Conservation (phyloP, 140 eudicot genomes). For the Senecio squalidus region DNA sequence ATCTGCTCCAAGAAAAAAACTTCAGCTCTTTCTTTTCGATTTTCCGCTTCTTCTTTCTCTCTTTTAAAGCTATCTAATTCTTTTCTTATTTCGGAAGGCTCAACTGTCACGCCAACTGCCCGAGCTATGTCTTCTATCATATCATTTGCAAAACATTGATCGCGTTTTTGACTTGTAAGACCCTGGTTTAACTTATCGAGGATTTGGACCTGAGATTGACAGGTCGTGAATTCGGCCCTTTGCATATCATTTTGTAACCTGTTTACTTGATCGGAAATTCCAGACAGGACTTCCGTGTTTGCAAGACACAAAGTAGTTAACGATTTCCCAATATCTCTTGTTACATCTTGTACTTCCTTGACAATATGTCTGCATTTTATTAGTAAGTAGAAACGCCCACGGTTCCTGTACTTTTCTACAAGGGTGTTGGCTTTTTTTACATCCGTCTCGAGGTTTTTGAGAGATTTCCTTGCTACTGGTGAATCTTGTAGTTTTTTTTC, state of each 20-base stretch:
- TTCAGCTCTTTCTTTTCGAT: conserved; percentile 63
- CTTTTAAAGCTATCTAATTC: conserved; percentile 47
- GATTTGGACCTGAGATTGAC: conserved; percentile 40
- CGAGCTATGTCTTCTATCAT: conserved; percentile 51
- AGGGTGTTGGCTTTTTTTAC: conserved; percentile 48
- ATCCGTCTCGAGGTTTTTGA: conserved; percentile 54
- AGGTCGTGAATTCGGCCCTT: conserved; percentile 46
- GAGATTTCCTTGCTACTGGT: conserved; percentile 44
- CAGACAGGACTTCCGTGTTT: conserved; percentile 40
- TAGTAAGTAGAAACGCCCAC: conserved; percentile 57
- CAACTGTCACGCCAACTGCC: conserved; percentile 52
- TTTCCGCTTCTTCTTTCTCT: conserved; percentile 63
- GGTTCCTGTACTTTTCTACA: conserved; percentile 50
- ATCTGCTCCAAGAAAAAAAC: conserved; percentile 56
- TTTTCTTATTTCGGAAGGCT: conserved; percentile 48
- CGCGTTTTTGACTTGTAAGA: conserved; percentile 36
- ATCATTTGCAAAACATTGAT: conserved; percentile 49
- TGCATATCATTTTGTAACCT: conserved; percentile 59
- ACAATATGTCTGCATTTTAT: conserved; percentile 58
- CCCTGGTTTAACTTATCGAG: conserved; percentile 50
- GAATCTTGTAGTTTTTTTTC: conserved; percentile 40
- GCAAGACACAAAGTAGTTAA: conserved; percentile 42
- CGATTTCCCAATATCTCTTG: conserved; percentile 53
- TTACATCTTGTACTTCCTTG: conserved; percentile 58
- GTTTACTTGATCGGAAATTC: conserved; percentile 48